A percentile compares a stretch with the other conserved stretches of the same genome.
phyloP scores from a whole-genome alignment of 495 filamentous ascomycete species.

The Daldinia childiae region DNA sequence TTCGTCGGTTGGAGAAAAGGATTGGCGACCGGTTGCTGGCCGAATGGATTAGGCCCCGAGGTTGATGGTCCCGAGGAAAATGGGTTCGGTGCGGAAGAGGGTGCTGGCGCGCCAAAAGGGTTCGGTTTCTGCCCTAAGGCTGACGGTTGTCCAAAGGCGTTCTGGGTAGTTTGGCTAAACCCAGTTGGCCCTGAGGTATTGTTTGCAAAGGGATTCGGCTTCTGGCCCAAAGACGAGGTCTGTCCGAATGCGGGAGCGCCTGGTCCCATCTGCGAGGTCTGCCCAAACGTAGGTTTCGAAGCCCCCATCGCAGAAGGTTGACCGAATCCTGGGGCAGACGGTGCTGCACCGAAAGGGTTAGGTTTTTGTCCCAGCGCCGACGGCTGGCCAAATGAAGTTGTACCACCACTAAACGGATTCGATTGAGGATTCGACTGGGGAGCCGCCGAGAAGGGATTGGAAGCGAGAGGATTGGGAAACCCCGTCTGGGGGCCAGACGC shows the following conservation, averaged over 20 bases:
- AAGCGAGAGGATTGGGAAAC: constrained; percentile 40
- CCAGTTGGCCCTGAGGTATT: constrained; percentile 42
- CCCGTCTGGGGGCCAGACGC: constrained; percentile 23
- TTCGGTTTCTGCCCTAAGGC: constrained; percentile 35
- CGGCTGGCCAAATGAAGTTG: constrained; percentile 57
- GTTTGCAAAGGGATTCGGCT: constrained; percentile 51
- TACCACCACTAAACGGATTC: constrained; percentile 38
- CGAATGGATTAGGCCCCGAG: constrained; percentile 49
- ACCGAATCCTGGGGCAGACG: constrained; percentile 52
- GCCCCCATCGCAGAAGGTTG: constrained; percentile 51
- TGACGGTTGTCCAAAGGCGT: constrained; percentile 38
- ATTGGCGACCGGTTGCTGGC: constrained; percentile 44
- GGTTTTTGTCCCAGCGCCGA: constrained; percentile 52
- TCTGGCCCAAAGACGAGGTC: constrained; percentile 49
- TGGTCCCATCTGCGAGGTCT: constrained; percentile 52
- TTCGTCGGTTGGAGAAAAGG: constrained; percentile 39
- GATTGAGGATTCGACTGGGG: constrained; percentile 41
- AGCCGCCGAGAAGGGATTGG: constrained; percentile 50
- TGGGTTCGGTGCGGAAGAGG: constrained; percentile 29
- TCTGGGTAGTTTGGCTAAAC: constrained; percentile 37
- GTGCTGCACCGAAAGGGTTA: constrained; percentile 52
- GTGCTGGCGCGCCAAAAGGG: constrained; percentile 37
- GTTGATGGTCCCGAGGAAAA: constrained; percentile 35
- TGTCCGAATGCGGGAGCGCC: constrained; percentile 48
- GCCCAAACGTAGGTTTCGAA: constrained; percentile 51